Evolutionary conservation across 108 stramenopile genomes (phyloP).

Genomic region (Fistulifera pelliculosa): DNA sequence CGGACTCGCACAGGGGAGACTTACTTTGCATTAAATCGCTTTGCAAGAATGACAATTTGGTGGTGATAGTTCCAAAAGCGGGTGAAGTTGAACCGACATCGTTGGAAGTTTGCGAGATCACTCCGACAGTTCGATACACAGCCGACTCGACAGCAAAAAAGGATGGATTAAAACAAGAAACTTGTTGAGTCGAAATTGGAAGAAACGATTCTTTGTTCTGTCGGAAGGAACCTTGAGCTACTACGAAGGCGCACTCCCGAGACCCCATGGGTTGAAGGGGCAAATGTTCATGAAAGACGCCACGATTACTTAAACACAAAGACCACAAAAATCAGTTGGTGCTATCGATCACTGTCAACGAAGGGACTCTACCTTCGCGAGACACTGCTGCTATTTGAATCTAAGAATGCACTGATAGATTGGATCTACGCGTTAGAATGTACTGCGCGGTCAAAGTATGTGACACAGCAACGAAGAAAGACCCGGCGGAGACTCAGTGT

Average conservation of each 20-base stretch:
- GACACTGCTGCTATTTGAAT: slow-evolving; percentile 46
- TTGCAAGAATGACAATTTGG: slow-evolving; percentile 53
- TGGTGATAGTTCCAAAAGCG: slow-evolving; percentile 64
- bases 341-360: slow-evolving; percentile 38
- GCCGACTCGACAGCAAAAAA: slow-evolving; percentile 19
- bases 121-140: slow-evolving; percentile 15
- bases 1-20: slow-evolving; percentile 79
- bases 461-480: slow-evolving; percentile 6
- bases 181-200: slow-evolving; percentile 43
- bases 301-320: slow-evolving; percentile 26
- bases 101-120: slow-evolving; percentile 38
- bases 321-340: slow-evolving; percentile 30
- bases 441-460: slow-evolving; percentile 14
- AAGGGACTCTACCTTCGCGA: slow-evolving; percentile 22
- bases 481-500: background rate
- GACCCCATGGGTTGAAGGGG: slow-evolving; percentile 45
- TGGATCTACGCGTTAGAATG: slow-evolving; percentile 57
- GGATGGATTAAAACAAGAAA: slow-evolving; percentile 60
- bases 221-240: slow-evolving; percentile 50
- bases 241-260: slow-evolving; percentile 50
- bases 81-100: slow-evolving; percentile 56
- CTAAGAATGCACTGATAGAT: slow-evolving; percentile 30
- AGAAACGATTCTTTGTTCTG: slow-evolving; percentile 49
- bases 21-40: slow-evolving; percentile 69
- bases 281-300: slow-evolving; percentile 44